phyloP scores from a whole-genome alignment of 2,329 filamentous ascomycete genomes.

The Torrubiella hemipterigena region DNA sequence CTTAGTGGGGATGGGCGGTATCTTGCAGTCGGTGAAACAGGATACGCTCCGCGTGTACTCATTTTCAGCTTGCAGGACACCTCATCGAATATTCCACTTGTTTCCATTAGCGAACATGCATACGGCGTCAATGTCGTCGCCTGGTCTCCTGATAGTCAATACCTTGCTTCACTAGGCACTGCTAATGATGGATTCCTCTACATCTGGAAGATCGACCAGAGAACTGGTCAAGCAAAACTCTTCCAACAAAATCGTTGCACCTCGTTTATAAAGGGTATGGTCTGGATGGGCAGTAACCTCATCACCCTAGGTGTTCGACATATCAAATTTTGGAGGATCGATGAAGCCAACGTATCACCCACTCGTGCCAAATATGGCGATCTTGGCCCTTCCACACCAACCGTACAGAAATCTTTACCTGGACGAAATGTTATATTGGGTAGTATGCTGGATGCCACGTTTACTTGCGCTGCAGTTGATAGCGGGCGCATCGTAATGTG shows the following conservation, averaged over 20 bases:
- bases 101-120: conserved; percentile 77
- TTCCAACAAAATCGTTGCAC: conserved; percentile 88
- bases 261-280: conserved; percentile 71
- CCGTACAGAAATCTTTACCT: conserved; percentile 50
- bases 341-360: conserved; percentile 53
- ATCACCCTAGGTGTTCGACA: conserved; percentile 84
- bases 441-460: conserved; percentile 68
- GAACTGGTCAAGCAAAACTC: conserved; percentile 66
- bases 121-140: conserved; percentile 82
- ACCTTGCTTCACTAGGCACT: conserved; percentile 76
- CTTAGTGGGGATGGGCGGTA: conserved; percentile 80
- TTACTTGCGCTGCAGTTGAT: conserved; percentile 67
- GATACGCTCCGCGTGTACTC: conserved; percentile 81
- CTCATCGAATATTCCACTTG: conserved; percentile 69
- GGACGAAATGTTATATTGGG: conserved; percentile 85
- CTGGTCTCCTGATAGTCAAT: conserved; percentile 79
- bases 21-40: conserved; percentile 88
- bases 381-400: conserved; percentile 15
- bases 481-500: conserved; percentile 69
- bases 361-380: conserved; percentile 48
- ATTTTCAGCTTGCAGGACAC: conserved; percentile 77
- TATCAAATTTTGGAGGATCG: conserved; percentile 84
- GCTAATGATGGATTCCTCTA: conserved; percentile 91
- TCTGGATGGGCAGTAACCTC: conserved; percentile 77
- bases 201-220: conserved; percentile 77